Conservation (phyloP, 768 basidiomycete species). For the Psilocybe azurescens region DNA sequence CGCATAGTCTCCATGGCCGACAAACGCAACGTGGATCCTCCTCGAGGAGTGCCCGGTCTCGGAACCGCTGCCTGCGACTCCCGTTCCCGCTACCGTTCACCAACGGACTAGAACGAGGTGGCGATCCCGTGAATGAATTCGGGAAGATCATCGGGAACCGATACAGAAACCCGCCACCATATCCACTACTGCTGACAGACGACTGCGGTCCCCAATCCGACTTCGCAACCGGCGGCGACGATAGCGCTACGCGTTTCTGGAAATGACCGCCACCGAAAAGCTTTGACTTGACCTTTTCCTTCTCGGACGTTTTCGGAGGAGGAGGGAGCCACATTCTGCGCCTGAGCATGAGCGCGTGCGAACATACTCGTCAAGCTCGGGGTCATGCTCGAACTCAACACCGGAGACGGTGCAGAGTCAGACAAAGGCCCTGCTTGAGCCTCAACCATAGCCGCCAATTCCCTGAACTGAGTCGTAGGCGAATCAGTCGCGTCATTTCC, state of each 20-base stretch:
- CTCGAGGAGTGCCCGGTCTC: constrained; percentile 18
- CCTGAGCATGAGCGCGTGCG: constrained; percentile 11
- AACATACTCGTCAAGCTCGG: constrained; percentile 14
- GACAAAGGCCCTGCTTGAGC: not conserved
- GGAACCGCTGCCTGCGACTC: not conserved
- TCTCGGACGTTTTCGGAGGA: constrained; percentile 3
- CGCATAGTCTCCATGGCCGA: too few relatives aligned
- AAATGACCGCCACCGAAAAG: not conserved
- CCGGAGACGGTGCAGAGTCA: not conserved
- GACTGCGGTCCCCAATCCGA: constrained; percentile 16
- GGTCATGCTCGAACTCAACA: constrained; percentile 8
- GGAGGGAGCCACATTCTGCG: constrained; percentile 7
- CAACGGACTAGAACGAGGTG: constrained; percentile 12
- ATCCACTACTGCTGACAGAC: not conserved
- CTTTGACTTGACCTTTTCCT: not conserved
- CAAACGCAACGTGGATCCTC: too few relatives aligned
- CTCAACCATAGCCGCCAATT: constrained; percentile 4
- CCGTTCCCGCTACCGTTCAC: too few relatives aligned
- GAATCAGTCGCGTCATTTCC: constrained; percentile 11
- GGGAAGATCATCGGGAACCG: constrained; percentile 25
- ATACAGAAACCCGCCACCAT: constrained; percentile 16
- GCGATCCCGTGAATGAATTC: constrained; percentile 17
- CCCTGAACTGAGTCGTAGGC: constrained; percentile 14
- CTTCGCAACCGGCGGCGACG: constrained; percentile 12
- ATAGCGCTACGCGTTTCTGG: constrained; percentile 18